Evolutionary conservation across 305 asterid genomes (phyloP).

Genomic region (Fraxinus greggii): DNA sequence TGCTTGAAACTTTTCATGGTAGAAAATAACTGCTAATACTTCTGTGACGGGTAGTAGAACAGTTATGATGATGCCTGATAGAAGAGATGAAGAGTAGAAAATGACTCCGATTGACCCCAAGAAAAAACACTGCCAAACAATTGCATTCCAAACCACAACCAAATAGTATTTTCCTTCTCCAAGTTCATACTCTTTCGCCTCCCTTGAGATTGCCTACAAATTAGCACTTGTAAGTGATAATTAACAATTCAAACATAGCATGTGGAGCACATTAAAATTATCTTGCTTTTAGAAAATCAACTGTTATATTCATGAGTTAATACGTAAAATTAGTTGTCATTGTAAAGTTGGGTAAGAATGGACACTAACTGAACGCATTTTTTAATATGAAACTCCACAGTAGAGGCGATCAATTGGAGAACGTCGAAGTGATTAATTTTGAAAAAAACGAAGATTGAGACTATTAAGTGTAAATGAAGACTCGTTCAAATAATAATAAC

Average conservation of each 20-base stretch:
- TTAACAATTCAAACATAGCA: too few species aligned
- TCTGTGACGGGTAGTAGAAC: conserved; percentile 31
- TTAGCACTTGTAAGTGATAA: neutral
- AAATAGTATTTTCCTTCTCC: conserved; percentile 35
- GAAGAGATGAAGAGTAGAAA: conserved; percentile 33
- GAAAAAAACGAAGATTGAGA: too few species aligned
- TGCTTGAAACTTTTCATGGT: conserved; percentile 25
- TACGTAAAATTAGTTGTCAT: too few species aligned
- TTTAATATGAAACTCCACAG: too few species aligned
- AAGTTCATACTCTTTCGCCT: conserved; percentile 26
- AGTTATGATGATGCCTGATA: conserved; percentile 31
- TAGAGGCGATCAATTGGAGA: too few species aligned
- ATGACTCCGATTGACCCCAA: conserved; percentile 30
- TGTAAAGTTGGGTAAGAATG: too few species aligned
- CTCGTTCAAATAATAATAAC: too few species aligned
- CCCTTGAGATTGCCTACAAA: conserved; percentile 29
- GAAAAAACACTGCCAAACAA: conserved; percentile 36
- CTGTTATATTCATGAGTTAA: too few species aligned
- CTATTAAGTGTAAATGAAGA: too few species aligned
- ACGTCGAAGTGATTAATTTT: too few species aligned
- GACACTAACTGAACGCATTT: too few species aligned
- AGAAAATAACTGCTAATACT: conserved; percentile 27
- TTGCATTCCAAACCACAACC: conserved; percentile 21
- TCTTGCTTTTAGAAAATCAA: too few species aligned
- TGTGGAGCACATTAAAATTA: neutral